Evolutionary conservation across 768 basidiomycete species (phyloP), one percentile per base, ranked within the genome.

Genomic region (Thelephora ganbajun): DNA sequence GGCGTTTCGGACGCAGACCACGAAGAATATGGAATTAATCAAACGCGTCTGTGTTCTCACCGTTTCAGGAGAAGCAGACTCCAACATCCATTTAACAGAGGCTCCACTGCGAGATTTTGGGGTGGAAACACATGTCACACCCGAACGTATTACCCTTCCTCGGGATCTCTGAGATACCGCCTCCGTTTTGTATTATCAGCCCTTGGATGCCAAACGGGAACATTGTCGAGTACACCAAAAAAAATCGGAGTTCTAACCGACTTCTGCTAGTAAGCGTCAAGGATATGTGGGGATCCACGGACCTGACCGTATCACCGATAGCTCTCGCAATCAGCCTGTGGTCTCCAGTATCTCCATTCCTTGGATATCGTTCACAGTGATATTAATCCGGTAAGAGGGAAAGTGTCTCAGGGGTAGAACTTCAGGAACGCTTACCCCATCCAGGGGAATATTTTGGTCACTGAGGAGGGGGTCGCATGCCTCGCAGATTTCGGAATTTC

Each of bases 401-500:
- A 9, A 4, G 6, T 13, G 3, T n/a, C 18, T 23, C 19, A 11
- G 13, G 9, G 5, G 4, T 9, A 30, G 12, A n/a, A 2, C 3
- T 14, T 2, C 12, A 33, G 7, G 5, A n/a, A 44, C 16, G 16
- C 22, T 5, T 26, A 16, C 22, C 18, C 6, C 5, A n/a, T 18
- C 6, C 19, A 59, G 58, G 46, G 44, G 18, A 59, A 61, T 19
- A 51, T 61, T 12, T 35, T 59, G 5, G 49, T 61, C 13, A 48
- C 55, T 39, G 50, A 51, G 12, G 45, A 45, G 3, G 52, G 53
- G 2, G 41, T 34, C 22, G 51, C 57, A 4, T 52, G 51, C 33
- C 49, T 61, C 1, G 45, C 51, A 5, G 58, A 59, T 45, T 59
- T 61, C 39, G 59, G 58, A 2, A 36, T 61, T 16, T 54, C 56